phyloP scores from a whole-genome alignment of 179 eudicot species.

The Beta lomatogona region DNA sequence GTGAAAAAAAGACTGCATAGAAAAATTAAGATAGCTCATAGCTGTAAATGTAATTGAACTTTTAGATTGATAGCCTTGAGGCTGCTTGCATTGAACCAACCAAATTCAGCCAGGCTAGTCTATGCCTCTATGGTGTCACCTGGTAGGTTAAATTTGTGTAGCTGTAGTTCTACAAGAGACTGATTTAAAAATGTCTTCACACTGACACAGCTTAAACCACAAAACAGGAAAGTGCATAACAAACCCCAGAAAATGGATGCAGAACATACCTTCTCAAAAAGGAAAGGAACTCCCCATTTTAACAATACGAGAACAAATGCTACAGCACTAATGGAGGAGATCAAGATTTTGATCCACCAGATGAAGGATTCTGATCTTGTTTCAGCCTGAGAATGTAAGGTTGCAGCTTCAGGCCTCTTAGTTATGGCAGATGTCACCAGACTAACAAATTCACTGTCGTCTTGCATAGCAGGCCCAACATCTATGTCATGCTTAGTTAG shows the following conservation, averaged over 20 bases:
- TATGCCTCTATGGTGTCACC: no score
- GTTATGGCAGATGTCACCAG: slow-evolving; percentile 55
- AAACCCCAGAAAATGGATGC: background rate
- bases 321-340: slow-evolving; percentile 39
- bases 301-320: slow-evolving; percentile 44
- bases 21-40: no score
- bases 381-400: slow-evolving; percentile 35
- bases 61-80: no score
- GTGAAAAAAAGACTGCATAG: no score
- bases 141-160: no score
- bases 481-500: slow-evolving; percentile 34
- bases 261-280: slow-evolving; percentile 70
- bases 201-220: background rate
- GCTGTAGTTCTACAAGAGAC: no score
- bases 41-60: no score
- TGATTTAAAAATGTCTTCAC: background rate
- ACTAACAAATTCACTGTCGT: slow-evolving; percentile 63
- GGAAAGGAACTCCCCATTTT: slow-evolving; percentile 91
- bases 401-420: slow-evolving; percentile 45
- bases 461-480: slow-evolving; percentile 43
- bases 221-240: background rate
- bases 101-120: no score
- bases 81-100: no score
- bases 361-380: slow-evolving; percentile 33
- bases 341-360: slow-evolving; percentile 77